These are phyloP conservation scores for sorghum (Sorghum bicolor) DNA, from an alignment of 176 grass and related monocot species.

Conservation along the genomic window DNA sequence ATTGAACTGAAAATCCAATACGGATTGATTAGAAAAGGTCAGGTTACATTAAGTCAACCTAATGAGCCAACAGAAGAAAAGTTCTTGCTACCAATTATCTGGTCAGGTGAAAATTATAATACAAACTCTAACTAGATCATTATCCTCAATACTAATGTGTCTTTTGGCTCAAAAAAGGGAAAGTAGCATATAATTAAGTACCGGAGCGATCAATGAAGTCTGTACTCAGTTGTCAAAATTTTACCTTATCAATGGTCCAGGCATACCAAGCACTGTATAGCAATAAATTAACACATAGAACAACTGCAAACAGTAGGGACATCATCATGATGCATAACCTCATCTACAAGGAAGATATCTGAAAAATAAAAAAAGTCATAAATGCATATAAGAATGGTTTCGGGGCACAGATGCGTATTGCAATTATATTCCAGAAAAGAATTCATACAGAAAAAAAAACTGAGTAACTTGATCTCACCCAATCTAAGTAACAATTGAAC, in stretches of 20 bases:
- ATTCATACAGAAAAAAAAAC: conserved; percentile 1
- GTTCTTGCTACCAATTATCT: background rate
- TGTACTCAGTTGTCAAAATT: background rate
- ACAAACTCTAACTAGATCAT: background rate
- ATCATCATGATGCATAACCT: background rate
- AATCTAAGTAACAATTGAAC: background rate
- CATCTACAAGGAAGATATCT: background rate
- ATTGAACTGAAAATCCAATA: conserved; percentile 1
- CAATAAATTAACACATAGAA: conserved; percentile 8
- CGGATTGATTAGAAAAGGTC: background rate
- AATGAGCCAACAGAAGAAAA: background rate
- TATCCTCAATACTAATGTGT: background rate
- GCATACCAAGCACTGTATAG: background rate
- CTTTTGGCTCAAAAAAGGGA: background rate
- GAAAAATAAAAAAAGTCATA: background rate
- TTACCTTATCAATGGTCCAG: background rate
- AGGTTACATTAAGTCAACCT: background rate
- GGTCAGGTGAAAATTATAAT: background rate
- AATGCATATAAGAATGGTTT: background rate
- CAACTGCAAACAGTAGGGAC: background rate
- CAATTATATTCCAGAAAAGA: background rate
- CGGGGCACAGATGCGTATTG: conserved; percentile 6
- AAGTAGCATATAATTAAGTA: background rate
- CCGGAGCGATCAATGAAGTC: background rate
- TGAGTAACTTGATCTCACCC: background rate